phyloP scores from a whole-genome alignment of 495 filamentous ascomycete species.

The Aspergillus cavernicola region DNA sequence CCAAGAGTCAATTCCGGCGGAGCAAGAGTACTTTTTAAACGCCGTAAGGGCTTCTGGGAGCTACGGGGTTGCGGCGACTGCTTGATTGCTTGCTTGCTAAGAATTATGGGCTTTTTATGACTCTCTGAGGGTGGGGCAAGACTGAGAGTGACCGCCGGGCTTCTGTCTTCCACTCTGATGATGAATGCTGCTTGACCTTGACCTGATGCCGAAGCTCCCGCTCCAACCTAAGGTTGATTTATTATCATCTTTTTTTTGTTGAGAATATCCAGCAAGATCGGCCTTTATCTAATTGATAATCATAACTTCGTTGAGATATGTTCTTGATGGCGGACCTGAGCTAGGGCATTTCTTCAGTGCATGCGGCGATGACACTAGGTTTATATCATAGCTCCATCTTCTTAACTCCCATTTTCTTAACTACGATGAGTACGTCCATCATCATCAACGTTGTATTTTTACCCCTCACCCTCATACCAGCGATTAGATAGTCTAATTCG shows the following conservation, averaged over 20 bases:
- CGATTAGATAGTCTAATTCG: background rate
- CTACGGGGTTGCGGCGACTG: constrained; percentile 10
- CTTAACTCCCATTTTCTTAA: background rate
- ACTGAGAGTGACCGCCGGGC: constrained; percentile 7
- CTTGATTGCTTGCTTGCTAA: constrained; percentile 15
- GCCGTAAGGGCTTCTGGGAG: constrained; percentile 18
- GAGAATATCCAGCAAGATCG: background rate
- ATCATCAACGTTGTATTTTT: background rate
- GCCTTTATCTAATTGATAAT: constrained; percentile 8
- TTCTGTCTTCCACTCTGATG: constrained; percentile 15
- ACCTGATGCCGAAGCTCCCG: constrained; percentile 11
- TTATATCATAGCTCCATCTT: constrained; percentile 9
- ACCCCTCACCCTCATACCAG: background rate
- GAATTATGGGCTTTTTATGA: constrained; percentile 11
- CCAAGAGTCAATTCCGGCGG: constrained; percentile 36
- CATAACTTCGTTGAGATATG: background rate
- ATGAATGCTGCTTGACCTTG: background rate
- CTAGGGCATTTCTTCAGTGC: background rate
- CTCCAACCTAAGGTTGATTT: too few species aligned
- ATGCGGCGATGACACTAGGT: constrained; percentile 5
- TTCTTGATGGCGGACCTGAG: background rate
- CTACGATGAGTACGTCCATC: background rate
- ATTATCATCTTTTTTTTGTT: background rate
- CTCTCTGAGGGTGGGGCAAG: constrained; percentile 10
- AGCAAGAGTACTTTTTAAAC: constrained; percentile 42